A percentile compares a stretch with the other conserved stretches of the same genome.
Conservation (phyloP, 768 basidiomycete species). For the Mycena polygramma region DNA sequence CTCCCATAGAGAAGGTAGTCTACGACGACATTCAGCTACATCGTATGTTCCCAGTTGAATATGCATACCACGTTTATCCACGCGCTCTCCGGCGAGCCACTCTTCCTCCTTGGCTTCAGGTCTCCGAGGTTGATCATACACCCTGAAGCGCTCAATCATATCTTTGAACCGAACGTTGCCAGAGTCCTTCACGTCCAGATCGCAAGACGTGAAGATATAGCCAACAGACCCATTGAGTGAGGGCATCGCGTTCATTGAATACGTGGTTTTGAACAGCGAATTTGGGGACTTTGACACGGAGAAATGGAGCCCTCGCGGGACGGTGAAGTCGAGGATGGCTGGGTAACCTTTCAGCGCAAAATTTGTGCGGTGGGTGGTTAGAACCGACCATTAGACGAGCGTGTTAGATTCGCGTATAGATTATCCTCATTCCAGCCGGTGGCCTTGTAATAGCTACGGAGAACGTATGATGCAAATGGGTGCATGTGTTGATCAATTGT, state of each 20-base stretch:
- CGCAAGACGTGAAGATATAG: conserved; percentile 93
- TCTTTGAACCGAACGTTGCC: conserved; percentile 86
- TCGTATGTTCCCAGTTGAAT: conserved; percentile 20
- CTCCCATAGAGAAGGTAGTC: conserved; percentile 96
- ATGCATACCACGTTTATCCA: conserved; percentile 81
- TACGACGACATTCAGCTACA: conserved; percentile 47
- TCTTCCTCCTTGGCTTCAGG: conserved; percentile 86
- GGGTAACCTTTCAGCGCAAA: conserved; percentile 30
- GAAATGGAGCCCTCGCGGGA: conserved; percentile 85
- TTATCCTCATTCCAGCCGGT: conserved; percentile 99
- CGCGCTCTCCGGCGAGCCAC: conserved; percentile 84
- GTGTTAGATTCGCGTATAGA: conserved; percentile 89
- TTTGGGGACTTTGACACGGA: conserved; percentile 92
- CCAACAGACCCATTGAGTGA: conserved; percentile 93
- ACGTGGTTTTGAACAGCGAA: conserved; percentile 88
- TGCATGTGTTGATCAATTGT: conserved; percentile 63
- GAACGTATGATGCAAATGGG: conserved; percentile 88
- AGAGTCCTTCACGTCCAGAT: conserved; percentile 78
- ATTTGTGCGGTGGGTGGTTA: background rate
- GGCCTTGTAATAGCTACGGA: conserved; percentile 90
- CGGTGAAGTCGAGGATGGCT: conserved; percentile 94
- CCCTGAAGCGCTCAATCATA: conserved; percentile 89
- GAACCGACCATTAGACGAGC: conserved; percentile 84
- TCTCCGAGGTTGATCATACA: conserved; percentile 83
- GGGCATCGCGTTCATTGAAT: conserved; percentile 93